A percentile compares a stretch with the other conserved stretches of the same genome.
These are phyloP conservation scores for Coprinopsis cinerea DNA, from an alignment of 768 basidiomycete genomes.

Conservation along the genomic window DNA sequence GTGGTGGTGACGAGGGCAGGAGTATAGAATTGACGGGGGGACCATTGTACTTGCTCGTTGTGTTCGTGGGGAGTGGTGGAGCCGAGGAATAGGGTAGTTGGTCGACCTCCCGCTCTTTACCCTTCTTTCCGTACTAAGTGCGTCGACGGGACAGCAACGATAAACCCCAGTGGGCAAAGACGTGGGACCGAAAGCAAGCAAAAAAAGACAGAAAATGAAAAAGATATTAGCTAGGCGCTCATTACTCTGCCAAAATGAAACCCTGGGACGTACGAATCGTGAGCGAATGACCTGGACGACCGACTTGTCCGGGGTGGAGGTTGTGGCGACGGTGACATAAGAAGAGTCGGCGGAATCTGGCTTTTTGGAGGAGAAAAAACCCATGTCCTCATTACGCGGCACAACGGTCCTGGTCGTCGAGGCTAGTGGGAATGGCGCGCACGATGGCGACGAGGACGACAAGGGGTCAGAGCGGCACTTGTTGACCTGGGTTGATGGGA, in stretches of 20 bases:
- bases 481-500: constrained; percentile 4
- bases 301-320: constrained; percentile 31
- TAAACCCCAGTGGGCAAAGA: neutral
- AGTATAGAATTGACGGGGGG: constrained; percentile 10
- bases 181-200: constrained; percentile 10
- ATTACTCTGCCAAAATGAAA: constrained; percentile 6
- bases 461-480: constrained; percentile 1
- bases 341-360: constrained; percentile 31
- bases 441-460: neutral
- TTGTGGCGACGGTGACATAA: constrained; percentile 22
- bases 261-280: constrained; percentile 44
- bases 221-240: constrained; percentile 12
- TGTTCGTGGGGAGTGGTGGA: neutral
- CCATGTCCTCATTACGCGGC: constrained; percentile 42
- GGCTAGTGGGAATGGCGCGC: neutral
- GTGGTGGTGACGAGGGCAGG: constrained; percentile 9
- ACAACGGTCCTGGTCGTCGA: neutral
- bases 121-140: constrained; percentile 52
- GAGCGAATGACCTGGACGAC: constrained; percentile 56
- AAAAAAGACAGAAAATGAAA: constrained; percentile 12
- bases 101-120: constrained; percentile 44
- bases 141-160: constrained; percentile 6
- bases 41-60: neutral
- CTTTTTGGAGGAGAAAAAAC: constrained; percentile 48
- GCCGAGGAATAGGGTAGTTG: constrained; percentile 22